These are phyloP conservation scores for Cicer arietinum DNA, from an alignment of 306 rosid genomes.

Conservation along the genomic window DNA sequence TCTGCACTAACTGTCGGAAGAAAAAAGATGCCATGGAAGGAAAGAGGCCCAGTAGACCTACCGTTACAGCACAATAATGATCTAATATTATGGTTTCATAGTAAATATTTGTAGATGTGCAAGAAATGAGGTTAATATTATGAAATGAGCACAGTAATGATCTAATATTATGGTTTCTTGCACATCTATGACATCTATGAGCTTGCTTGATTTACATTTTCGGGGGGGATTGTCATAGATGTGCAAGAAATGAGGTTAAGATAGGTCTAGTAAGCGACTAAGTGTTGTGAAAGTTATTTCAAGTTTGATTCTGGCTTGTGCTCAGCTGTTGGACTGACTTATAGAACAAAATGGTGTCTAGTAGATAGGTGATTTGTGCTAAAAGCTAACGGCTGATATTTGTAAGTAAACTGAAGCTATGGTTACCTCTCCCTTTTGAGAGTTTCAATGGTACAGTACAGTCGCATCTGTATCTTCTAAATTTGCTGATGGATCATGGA, in stretches of 20 bases:
- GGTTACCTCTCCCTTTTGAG: slow-evolving; percentile 25
- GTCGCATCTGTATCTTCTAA: slow-evolving; percentile 29
- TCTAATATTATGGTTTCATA: slow-evolving; percentile 50
- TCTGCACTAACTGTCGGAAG: slow-evolving; percentile 76
- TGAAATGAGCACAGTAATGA: too few species aligned
- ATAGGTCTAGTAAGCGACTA: slow-evolving; percentile 55
- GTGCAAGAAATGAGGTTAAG: slow-evolving; percentile 79
- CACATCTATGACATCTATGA: slow-evolving; percentile 22
- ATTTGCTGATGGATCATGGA: background rate
- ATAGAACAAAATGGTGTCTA: slow-evolving; percentile 58
- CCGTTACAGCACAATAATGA: slow-evolving; percentile 64
- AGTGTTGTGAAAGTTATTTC: slow-evolving; percentile 57
- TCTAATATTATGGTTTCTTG: too few species aligned
- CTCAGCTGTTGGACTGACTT: slow-evolving; percentile 85
- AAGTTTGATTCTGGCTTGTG: slow-evolving; percentile 69
- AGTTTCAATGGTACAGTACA: slow-evolving; percentile 35
- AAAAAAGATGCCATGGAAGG: slow-evolving; percentile 99
- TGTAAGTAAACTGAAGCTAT: slow-evolving; percentile 64
- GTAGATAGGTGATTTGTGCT: slow-evolving; percentile 57
- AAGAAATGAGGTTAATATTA: too few species aligned
- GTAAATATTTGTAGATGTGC: slow-evolving; percentile 48
- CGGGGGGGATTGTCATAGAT: slow-evolving; percentile 58
- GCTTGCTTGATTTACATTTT: slow-evolving; percentile 61
- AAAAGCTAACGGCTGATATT: slow-evolving; percentile 60
- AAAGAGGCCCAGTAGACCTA: slow-evolving; percentile 72